These are phyloP conservation scores for Alternaria burnsii DNA, from an alignment of 2,329 filamentous ascomycete genomes.

Conservation along the genomic window DNA sequence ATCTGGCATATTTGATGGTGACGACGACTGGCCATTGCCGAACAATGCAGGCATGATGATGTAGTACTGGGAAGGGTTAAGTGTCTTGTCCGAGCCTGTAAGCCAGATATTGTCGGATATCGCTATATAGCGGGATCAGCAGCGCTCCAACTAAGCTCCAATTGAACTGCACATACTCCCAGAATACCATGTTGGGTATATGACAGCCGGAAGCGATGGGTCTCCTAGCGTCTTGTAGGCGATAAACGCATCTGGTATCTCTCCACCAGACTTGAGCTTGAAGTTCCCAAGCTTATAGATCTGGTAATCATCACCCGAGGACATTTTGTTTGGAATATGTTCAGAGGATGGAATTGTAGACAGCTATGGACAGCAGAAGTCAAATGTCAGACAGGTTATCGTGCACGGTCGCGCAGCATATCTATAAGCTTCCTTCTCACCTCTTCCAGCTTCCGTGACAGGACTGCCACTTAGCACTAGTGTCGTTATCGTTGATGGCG, in stretches of 20 bases:
- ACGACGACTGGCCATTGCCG: conserved; percentile 73
- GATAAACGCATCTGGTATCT: conserved; percentile 70
- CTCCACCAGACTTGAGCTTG: conserved; percentile 70
- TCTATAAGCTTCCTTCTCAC: not conserved
- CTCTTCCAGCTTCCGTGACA: not conserved
- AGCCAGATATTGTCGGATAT: conserved; percentile 81
- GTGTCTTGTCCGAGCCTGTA: conserved; percentile 69
- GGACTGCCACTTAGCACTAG: conserved; percentile 1
- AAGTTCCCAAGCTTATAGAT: conserved; percentile 71
- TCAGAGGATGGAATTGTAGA: not conserved
- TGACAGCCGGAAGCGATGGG: conserved; percentile 67
- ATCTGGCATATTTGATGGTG: conserved; percentile 68
- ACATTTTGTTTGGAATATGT: conserved; percentile 10
- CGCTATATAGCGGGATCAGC: conserved; percentile 35
- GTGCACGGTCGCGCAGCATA: not conserved
- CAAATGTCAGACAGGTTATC: not conserved
- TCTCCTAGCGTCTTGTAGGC: conserved; percentile 81
- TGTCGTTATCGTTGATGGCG: conserved; percentile 25
- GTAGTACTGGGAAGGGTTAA: conserved; percentile 71
- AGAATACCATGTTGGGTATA: conserved; percentile 82
- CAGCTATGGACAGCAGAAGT: not conserved
- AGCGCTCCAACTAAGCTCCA: not conserved
- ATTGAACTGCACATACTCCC: conserved; percentile 55
- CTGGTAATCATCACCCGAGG: conserved; percentile 52
- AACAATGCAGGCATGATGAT: conserved; percentile 75